Base-by-base conservation (phyloP, 176 grass and related monocot species). In the Alloteropsis semialata region DNA sequence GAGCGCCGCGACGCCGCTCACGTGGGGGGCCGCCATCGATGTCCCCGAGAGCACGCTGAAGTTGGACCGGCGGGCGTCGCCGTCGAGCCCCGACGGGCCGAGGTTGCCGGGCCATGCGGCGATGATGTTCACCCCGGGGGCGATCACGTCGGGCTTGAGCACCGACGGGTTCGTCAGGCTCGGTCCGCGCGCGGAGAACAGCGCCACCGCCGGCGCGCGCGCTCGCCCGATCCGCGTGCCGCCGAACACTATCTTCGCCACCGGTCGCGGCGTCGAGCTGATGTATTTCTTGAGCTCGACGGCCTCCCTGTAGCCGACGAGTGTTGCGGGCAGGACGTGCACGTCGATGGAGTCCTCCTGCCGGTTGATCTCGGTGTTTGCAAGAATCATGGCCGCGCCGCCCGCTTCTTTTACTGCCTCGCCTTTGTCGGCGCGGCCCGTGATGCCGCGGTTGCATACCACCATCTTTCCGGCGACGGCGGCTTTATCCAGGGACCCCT, bases 51-150 rank as follows among this genome's bases (percentile, higher is more conserved):
- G 86, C 62, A 94, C 92, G n/a, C 69, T 89, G 82, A 97, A 92
- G 86, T 94, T 92, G n/a, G 92, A 86, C 38, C 81, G 80, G 10
- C 92, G 77, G 28, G 45, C 55, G 62, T 98, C 95, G 19, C 49
- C 71, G 11, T 81, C 88, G 5, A 95, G 92, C 25, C 92, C 92
- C 22, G 92, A 91, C 5, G 95, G 95, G 1, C 90, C 92, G 0
- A 97, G 65, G 85, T 76, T 91, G 0, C 75, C 90, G 0, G 92
- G 95, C 92, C 95, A 97, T 13, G 90, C 95, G n/a, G 95, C 95
- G 55, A 98, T 95, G 86, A 98, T 98, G 90, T 98, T 95, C 33
- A 95, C 90, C 14, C 95, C 86, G 6, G 92, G 95, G 6, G 92
- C 90, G 63, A 95, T 63, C 48, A 95, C 72, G 80, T 98, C 95